Evolutionary conservation across 176 grass and related monocot species (phyloP), one percentile per base, ranked within the genome.

Genomic region (Hyparrhenia diplandra): DNA sequence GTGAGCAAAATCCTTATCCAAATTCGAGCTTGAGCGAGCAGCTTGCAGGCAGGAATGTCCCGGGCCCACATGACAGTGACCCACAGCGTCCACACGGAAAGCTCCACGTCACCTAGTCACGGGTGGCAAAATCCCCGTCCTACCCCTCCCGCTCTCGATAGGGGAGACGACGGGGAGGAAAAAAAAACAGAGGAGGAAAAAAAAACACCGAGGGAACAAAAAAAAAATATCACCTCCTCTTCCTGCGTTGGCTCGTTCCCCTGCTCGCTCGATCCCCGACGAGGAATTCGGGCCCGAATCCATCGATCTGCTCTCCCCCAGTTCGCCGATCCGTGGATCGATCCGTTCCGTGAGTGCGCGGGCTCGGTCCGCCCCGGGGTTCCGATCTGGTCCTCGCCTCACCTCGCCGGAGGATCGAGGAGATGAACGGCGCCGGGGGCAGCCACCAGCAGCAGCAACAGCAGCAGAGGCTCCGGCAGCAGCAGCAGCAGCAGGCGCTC

Each of bases 401-500:
- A 69, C 2, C 29, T n/a, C 62, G 76, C 3, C 29, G 17, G 69
- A 46, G 69, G 80, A 77, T 73, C 69, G 65, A 77, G 78, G 76
- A 71, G 79, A 90, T 86, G 83, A 90, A 86, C 80, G 79, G 83
- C 68, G 88, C 83, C 61, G 83, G 83, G 60, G 88, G 73, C 64
- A 82, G 69, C 60, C 67, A 82, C 79, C 88, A 86, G 31, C 79
- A 89, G 10, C 79, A 89, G 10, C 87, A 88, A 68, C 86, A 88
- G 75, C 86, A 92, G 67, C 87, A 83, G 86, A 75, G 87, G 81
- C 82, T 90, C 30, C 80, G 84, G 46, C 87, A 89, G 80, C 86
- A 89, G 36, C 85, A 89, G 58, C 84, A 92, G 67, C 87, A 93
- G 76, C 91, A 89, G 84, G 90, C 87, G 10, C 87, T 92, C 65